Base-by-base conservation (phyloP, 257 asterid species). In the Plantago elongata region DNA sequence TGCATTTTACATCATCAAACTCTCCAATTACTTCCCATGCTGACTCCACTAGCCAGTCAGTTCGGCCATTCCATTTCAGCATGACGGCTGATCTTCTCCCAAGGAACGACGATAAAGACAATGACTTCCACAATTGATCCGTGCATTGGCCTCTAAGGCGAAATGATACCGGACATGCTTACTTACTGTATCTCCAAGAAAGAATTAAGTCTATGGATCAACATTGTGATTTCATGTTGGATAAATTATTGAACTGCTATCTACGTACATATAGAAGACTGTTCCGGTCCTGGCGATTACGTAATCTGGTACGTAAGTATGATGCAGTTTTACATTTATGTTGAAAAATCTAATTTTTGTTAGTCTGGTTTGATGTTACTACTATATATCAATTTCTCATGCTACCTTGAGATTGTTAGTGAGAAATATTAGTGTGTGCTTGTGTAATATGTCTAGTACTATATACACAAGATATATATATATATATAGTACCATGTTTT, bases 61-160 rank as follows among this genome's bases (percentile, higher is more conserved):
- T 66, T 7, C 79, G 88, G 74, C 84, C 83, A 40, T 63, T 83
- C 50, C 88, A 77, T 59, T 79, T 83, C 69, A 72, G 74, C 63
- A 65, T 76, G 68, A 71, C 83, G 9, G 79, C 88, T 11, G 78
- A 79, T 51, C 80, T 83, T 72, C 91, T 0, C 66, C 49, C 63
- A 58, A 43, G 57, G 9, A 74, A 38, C 40, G 73, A 76, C 67
- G 62, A 54, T 46, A 50, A 67, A 14, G 67, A 72, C 51, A 29
- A 43, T 45, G 71, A 69, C 47, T 77, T 64, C 49, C 69, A 42
- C 40, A 34, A 34, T 11, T 43, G 48, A 42, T 51, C 42, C 29
- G 38, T 40, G 10, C 15, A 29, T 18, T 13, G 37, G 5, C 48
- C 38, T 57, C 9, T 34, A 13, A n/a, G 12, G 40, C 40, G 40